Base-by-base conservation (phyloP, 192 early-diverging fungal genomes). In the Coemansia sp. region DNA sequence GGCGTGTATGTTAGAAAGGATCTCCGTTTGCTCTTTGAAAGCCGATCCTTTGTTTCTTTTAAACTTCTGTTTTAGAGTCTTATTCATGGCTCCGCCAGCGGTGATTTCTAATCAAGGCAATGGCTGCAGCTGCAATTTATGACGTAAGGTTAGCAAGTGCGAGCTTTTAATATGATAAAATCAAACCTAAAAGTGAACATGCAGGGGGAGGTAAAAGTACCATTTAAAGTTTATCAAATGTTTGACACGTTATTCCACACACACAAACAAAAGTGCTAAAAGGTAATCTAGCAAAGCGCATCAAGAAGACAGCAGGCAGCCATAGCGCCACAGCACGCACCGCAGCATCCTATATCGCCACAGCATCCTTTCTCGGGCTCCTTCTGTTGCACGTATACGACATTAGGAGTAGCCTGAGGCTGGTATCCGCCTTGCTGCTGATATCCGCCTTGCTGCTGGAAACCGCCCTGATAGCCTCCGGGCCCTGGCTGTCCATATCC, bases 381-480 rank as follows among this genome's bases (percentile, higher is more conserved):
- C 60, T 66, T 64, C 15, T 66, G 59, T 24, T 65, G 59, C 35
- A 66, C 55, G 24, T 49, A 59, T n/a, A 72, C 55, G 17, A 19
- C 22, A 19, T 65, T 59, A 8, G 64, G 54, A 22, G 5, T 55
- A 15, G 53, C 52, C 14, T 60, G 66, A 8, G 41, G 52, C 29
- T 63, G 53, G n/a, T 56, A 56, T 10, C 32, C 15, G 22, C 14
- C 29, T 10, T 35, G 15, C 35, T 57, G 56, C 37, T 57, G 56
- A 9, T 59, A 38, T 37, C 37, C 49, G 21, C 49, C 49, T 19
- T 51, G 19, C 12, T 54, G 35, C 38, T 58, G 64, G 9, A 50
- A 56, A 7, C 23, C 19, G 8, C 43, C 37, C 25, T 65, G 24
- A 8, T 45, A 29, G 2, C 60, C 48, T 3, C 24, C 21, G 11